Percentiles rank a stretch among this genome's conserved stretches.
Conservation (phyloP, 129 eudicot genomes). For the Glebionis coronaria region DNA sequence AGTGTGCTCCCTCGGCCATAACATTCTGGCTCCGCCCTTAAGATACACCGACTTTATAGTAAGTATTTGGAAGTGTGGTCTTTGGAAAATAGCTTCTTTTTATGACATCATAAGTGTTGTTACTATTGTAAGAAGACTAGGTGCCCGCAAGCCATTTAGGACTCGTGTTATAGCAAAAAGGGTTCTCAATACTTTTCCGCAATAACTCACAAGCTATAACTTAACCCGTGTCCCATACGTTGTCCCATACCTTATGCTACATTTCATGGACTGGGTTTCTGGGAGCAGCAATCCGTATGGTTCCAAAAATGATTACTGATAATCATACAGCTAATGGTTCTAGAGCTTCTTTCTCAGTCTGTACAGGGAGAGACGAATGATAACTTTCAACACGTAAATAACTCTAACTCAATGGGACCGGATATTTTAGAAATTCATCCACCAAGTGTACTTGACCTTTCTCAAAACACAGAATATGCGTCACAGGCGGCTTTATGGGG, state of each 20-base stretch:
- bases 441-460: slow-evolving; percentile 77
- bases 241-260: neutral
- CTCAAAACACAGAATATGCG: slow-evolving; percentile 80
- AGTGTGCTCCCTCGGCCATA: too few species aligned
- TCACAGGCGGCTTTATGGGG: slow-evolving; percentile 99
- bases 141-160: too few species aligned
- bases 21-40: too few species aligned
- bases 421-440: slow-evolving; percentile 76
- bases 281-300: neutral
- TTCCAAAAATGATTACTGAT: neutral
- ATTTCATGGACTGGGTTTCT: neutral
- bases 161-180: too few species aligned
- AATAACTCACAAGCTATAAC: too few species aligned
- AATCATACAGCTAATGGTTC: slow-evolving; percentile 49
- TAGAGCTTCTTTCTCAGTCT: slow-evolving; percentile 83
- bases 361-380: slow-evolving; percentile 35
- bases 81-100: neutral
- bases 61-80: neutral
- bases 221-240: too few species aligned
- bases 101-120: neutral
- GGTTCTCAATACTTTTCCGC: too few species aligned
- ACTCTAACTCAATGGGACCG: slow-evolving; percentile 36
- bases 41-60: neutral
- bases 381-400: slow-evolving; percentile 44
- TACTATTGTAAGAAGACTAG: neutral